phyloP scores from a whole-genome alignment of 768 basidiomycete genomes.

The Kwoniella sp. region DNA sequence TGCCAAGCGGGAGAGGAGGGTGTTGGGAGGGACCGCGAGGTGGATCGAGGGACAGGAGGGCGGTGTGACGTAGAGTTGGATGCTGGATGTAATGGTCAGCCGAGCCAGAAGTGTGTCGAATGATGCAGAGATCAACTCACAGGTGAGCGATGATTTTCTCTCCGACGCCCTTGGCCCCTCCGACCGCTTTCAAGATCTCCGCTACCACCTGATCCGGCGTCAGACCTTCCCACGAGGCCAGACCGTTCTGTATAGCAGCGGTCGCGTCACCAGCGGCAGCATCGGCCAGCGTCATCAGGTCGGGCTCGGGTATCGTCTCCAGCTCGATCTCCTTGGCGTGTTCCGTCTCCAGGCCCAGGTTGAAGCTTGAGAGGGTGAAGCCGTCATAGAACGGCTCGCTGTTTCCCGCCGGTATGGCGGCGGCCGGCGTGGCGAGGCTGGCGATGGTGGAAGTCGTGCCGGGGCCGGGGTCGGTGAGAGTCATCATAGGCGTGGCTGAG shows the following conservation, averaged over 20 bases:
- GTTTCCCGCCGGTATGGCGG: not conserved
- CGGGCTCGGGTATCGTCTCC: conserved; percentile 39
- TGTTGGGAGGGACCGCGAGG: conserved; percentile 10
- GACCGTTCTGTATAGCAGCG: not conserved
- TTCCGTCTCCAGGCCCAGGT: not conserved
- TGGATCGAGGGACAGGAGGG: conserved; percentile 13
- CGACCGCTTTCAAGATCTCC: conserved; percentile 24
- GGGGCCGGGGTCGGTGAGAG: not conserved
- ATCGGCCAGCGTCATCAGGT: conserved; percentile 44
- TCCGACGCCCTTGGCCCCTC: conserved; percentile 27
- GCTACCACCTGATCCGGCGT: conserved; percentile 14
- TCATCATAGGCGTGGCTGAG: not conserved
- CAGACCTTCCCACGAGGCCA: conserved; percentile 28
- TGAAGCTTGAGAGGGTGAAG: not conserved
- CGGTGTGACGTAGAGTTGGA: conserved; percentile 24
- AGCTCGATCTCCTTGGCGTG: not conserved
- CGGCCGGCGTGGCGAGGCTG: not conserved
- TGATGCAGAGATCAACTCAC: conserved; percentile 18
- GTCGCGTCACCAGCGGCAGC: conserved; percentile 31
- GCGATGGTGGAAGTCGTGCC: not conserved
- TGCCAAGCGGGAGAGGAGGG: conserved; percentile 18
- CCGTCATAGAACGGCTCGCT: not conserved
- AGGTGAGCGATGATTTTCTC: conserved; percentile 35
- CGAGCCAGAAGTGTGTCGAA: not conserved
- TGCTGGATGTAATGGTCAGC: conserved; percentile 1